Conservation (phyloP, 208 protist genomes). For the Crithidia expoeki region DNA sequence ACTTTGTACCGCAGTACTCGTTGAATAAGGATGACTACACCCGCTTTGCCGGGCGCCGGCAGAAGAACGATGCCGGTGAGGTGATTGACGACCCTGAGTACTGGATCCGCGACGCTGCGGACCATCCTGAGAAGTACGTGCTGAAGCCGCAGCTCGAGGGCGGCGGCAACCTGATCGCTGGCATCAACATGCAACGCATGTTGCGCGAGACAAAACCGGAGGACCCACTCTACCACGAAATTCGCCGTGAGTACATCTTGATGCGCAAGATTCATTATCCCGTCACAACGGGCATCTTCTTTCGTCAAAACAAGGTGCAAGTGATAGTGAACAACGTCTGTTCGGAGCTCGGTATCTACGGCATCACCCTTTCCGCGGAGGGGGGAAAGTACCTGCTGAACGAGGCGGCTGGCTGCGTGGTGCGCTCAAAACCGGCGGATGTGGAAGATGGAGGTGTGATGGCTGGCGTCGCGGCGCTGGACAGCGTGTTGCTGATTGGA, state of each 20-base stretch:
- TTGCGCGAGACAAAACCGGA: conserved; percentile 35
- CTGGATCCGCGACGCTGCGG: conserved; percentile 70
- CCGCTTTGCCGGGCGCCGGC: conserved; percentile 15
- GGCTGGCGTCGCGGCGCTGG: conserved; percentile 91
- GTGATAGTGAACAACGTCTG: conserved; percentile 67
- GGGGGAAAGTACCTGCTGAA: conserved; percentile 40
- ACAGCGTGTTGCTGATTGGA: conserved; percentile 58
- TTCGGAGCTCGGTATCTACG: conserved; percentile 91
- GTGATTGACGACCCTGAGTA: conserved; percentile 45
- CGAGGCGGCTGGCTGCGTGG: conserved; percentile 81
- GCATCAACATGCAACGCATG: conserved; percentile 64
- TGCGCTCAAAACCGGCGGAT: conserved; percentile 91
- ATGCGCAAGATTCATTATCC: conserved; percentile 89
- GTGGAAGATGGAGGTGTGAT: conserved; percentile 95
- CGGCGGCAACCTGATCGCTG: conserved; percentile 93
- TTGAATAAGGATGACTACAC: conserved; percentile 75
- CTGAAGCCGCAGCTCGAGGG: conserved; percentile 97
- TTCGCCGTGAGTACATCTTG: conserved; percentile 89
- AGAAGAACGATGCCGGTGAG: conserved; percentile 13
- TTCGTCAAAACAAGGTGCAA: conserved; percentile 57
- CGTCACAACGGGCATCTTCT: conserved; percentile 51
- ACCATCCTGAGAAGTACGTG: conserved; percentile 83
- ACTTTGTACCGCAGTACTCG: conserved; percentile 92
- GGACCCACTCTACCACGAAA: conserved; percentile 44
- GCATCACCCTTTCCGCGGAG: conserved; percentile 65